phyloP scores from a whole-genome alignment of 768 basidiomycete species.

The Kwoniella botswanensis region DNA sequence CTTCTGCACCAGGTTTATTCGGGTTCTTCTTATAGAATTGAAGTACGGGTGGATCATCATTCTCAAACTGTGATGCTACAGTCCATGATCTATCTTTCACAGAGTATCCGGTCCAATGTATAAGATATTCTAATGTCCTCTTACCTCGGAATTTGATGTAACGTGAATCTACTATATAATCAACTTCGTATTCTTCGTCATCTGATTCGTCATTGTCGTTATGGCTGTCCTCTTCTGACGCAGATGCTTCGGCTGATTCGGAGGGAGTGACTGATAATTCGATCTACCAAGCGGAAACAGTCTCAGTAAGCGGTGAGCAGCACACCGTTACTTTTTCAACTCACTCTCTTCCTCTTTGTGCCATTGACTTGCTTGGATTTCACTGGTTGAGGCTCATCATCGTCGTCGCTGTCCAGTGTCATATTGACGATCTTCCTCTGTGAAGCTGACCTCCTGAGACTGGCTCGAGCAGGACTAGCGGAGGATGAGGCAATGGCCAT shows the following conservation, averaged over 20 bases:
- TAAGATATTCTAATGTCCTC: conserved; percentile 34
- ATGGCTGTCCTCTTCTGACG: conserved; percentile 26
- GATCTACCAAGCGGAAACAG: conserved; percentile 1
- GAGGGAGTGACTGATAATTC: conserved; percentile 13
- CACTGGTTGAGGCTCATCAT: conserved; percentile 11
- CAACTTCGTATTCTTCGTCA: conserved; percentile 49
- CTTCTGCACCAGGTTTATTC: conserved; percentile 27
- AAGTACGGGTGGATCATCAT: conserved; percentile 46
- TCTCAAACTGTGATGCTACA: conserved; percentile 40
- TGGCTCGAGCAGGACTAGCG: conserved; percentile 21
- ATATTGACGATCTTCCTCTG: conserved; percentile 38
- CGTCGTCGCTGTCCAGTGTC: conserved; percentile 34
- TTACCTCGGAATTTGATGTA: conserved; percentile 22
- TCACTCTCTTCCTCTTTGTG: conserved; percentile 32
- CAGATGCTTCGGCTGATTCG: conserved; percentile 1
- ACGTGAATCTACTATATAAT: conserved; percentile 48
- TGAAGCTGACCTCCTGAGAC: conserved; percentile 29
- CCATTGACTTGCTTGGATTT: conserved; percentile 3
- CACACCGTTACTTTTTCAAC: not conserved
- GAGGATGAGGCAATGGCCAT: conserved; percentile 15
- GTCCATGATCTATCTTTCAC: conserved; percentile 44
- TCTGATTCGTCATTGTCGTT: conserved; percentile 24
- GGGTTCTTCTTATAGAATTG: conserved; percentile 38
- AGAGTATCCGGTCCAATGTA: conserved; percentile 46
- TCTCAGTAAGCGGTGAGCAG: not conserved